Percentiles rank a stretch among this genome's conserved stretches.
phyloP scores from a whole-genome alignment of 371 early-diverging fungal species.

The Circinella umbellata region DNA sequence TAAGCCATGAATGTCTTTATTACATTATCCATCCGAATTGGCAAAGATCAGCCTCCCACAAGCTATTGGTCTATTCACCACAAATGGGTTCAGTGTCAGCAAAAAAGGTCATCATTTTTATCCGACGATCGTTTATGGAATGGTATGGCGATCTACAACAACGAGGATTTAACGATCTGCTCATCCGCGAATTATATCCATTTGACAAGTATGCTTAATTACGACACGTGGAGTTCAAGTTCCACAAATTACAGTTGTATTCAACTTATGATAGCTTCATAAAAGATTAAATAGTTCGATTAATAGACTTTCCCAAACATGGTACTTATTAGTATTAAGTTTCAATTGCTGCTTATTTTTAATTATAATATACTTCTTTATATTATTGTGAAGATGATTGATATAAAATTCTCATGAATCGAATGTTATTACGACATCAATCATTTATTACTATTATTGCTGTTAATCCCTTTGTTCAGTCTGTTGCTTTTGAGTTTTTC shows the following conservation, averaged over 20 bases:
- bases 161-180: slow-evolving; percentile 22
- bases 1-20: slow-evolving; percentile 30
- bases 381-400: too few species aligned
- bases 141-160: slow-evolving; percentile 25
- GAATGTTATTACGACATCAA: too few species aligned
- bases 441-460: too few species aligned
- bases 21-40: slow-evolving; percentile 27
- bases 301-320: too few species aligned
- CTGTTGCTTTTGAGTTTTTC: too few species aligned
- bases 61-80: slow-evolving; percentile 26
- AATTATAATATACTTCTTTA: too few species aligned
- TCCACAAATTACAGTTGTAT: background rate
- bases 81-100: slow-evolving; percentile 28
- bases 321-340: too few species aligned
- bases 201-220: slow-evolving; percentile 22
- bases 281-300: too few species aligned
- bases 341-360: too few species aligned
- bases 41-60: slow-evolving; percentile 12
- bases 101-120: slow-evolving; percentile 15
- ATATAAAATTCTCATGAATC: too few species aligned
- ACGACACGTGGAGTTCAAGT: slow-evolving; percentile 17
- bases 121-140: slow-evolving; percentile 20
- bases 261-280: too few species aligned
- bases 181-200: slow-evolving; percentile 21
- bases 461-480: too few species aligned